These are phyloP conservation scores for Phytophthora lateralis DNA, from an alignment of 352 stramenopile genomes.

Conservation along the genomic window DNA sequence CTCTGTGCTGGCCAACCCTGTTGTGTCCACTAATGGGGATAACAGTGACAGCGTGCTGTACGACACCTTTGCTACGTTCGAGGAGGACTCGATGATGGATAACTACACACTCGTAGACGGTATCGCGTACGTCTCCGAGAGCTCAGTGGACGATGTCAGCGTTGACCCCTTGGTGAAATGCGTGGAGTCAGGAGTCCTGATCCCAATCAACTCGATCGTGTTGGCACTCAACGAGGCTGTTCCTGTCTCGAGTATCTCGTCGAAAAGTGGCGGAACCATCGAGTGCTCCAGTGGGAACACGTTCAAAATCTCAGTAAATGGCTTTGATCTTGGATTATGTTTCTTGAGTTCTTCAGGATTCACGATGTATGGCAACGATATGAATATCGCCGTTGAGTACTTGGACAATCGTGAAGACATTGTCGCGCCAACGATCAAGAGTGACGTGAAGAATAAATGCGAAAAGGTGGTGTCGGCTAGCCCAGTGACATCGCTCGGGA, in stretches of 20 bases:
- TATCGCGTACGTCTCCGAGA: conserved; percentile 24
- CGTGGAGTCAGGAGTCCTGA: conserved; percentile 15
- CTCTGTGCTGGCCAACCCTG: conserved; percentile 32
- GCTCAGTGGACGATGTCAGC: conserved; percentile 1
- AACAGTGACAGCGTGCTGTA: conserved; percentile 26
- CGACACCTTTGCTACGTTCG: conserved; percentile 30
- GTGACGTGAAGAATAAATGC: neutral
- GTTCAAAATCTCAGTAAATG: conserved; percentile 34
- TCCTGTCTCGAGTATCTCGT: conserved; percentile 15
- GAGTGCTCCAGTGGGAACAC: conserved; percentile 24
- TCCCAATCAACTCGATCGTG: conserved; percentile 33
- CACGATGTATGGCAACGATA: conserved; percentile 19
- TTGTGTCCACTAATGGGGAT: conserved; percentile 9
- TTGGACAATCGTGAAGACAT: conserved; percentile 14
- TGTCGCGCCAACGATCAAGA: conserved; percentile 3
- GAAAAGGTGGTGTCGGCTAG: conserved; percentile 14
- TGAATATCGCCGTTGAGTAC: conserved; percentile 30
- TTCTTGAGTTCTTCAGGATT: conserved; percentile 16
- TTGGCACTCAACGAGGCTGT: conserved; percentile 22
- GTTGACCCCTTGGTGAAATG: conserved; percentile 10
- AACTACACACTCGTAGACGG: conserved; percentile 38
- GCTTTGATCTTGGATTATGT: conserved; percentile 34
- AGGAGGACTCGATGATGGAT: conserved; percentile 19
- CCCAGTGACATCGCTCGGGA: conserved; percentile 16
- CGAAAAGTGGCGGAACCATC: conserved; percentile 8